These are phyloP conservation scores for Phialophora expanda DNA, from an alignment of 2,329 filamentous ascomycete species.

Conservation along the genomic window DNA sequence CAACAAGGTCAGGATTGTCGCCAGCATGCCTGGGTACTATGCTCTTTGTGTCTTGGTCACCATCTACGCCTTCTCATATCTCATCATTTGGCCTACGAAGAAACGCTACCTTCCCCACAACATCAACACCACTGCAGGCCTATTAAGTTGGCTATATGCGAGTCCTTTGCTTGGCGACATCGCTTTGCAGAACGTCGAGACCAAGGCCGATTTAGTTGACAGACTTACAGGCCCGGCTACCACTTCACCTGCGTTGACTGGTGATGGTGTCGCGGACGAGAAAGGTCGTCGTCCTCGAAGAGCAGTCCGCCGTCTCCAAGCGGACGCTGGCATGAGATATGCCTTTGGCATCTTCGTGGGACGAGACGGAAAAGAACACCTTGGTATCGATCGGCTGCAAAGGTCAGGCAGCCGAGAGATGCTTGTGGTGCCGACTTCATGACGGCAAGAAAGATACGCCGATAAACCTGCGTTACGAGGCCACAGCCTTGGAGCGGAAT, in stretches of 20 bases:
- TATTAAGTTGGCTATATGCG: constrained; percentile 77
- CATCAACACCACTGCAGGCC: constrained; percentile 73
- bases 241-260: constrained; percentile 48
- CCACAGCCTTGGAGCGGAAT: neutral
- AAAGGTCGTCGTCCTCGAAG: constrained; percentile 41
- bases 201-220: constrained; percentile 70
- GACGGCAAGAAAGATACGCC: neutral
- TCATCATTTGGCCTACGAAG: constrained; percentile 66
- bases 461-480: neutral
- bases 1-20: constrained; percentile 64
- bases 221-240: constrained; percentile 62
- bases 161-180: constrained; percentile 73
- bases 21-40: constrained; percentile 74
- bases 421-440: constrained; percentile 47
- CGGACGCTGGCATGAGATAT: constrained; percentile 49
- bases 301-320: constrained; percentile 31
- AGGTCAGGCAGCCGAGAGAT: constrained; percentile 52
- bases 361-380: constrained; percentile 63
- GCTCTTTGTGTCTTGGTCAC: constrained; percentile 73
- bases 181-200: constrained; percentile 71
- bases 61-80: constrained; percentile 70
- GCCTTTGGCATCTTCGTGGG: constrained; percentile 64
- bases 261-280: constrained; percentile 42
- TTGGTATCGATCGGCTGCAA: constrained; percentile 63
- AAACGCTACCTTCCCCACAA: constrained; percentile 72